Conservation (phyloP, 2,329 filamentous ascomycete genomes). For the Bipolaris zeicola region DNA sequence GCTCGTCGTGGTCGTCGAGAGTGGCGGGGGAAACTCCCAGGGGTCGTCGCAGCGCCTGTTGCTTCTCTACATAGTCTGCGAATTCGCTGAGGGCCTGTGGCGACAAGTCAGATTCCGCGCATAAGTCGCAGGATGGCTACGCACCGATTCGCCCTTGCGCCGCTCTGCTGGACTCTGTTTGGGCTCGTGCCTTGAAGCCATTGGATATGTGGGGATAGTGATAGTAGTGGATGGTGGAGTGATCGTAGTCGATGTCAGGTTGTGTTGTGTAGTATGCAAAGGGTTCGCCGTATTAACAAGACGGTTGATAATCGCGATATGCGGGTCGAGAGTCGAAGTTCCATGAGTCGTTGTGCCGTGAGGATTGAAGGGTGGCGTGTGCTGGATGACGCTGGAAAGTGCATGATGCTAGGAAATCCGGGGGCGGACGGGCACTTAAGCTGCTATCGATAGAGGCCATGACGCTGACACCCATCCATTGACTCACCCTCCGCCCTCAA, state of each 20-base stretch:
- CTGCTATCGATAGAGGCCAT: conserved; percentile 23
- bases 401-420: conserved; percentile 16
- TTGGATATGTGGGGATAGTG: conserved; percentile 19
- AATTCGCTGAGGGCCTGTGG: conserved; percentile 87
- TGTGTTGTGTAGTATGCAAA: conserved; percentile 17
- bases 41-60: conserved; percentile 72
- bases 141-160: conserved; percentile 83
- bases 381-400: conserved; percentile 22
- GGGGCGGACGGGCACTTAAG: conserved; percentile 18
- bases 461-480: conserved; percentile 20
- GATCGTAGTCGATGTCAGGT: conserved; percentile 27
- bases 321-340: conserved; percentile 30
- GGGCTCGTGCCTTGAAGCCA: conserved; percentile 46
- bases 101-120: background rate
- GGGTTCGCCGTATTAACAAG: conserved; percentile 33
- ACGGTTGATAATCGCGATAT: conserved; percentile 30
- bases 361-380: conserved; percentile 37
- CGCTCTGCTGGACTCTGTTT: conserved; percentile 77
- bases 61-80: conserved; percentile 94
- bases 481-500: conserved; percentile 15
- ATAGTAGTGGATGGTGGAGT: conserved; percentile 11
- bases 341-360: conserved; percentile 40
- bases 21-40: conserved; percentile 45
- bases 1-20: conserved; percentile 78
- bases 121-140: conserved; percentile 25